phyloP scores from a whole-genome alignment of 768 basidiomycete species.

The Pleurotus djamor region DNA sequence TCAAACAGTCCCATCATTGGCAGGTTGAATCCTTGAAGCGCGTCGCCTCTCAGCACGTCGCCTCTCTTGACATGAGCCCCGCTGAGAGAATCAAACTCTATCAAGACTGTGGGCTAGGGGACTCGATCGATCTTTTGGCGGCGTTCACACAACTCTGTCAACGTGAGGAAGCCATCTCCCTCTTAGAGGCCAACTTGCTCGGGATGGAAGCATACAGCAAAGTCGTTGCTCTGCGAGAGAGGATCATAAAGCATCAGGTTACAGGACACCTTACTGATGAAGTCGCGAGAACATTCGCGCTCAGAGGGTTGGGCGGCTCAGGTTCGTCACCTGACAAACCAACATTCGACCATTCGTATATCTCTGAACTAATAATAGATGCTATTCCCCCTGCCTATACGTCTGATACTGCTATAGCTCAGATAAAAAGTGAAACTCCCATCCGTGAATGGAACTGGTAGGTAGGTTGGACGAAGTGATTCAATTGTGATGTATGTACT shows the following conservation, averaged over 20 bases:
- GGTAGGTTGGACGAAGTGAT: too few species aligned
- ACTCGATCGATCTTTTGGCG: neutral
- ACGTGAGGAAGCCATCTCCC: neutral
- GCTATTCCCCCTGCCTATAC: too few species aligned
- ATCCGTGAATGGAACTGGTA: too few species aligned
- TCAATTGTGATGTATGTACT: too few species aligned
- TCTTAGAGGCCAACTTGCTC: neutral
- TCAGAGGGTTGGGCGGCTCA: neutral
- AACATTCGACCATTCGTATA: too few species aligned
- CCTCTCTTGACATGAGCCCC: neutral
- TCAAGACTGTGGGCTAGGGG: neutral
- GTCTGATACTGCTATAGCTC: too few species aligned
- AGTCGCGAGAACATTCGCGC: neutral
- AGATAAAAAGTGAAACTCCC: too few species aligned
- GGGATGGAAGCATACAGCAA: conserved; percentile 4
- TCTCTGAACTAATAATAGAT: too few species aligned
- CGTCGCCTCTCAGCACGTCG: neutral
- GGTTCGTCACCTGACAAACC: neutral
- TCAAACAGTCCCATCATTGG: conserved; percentile 1
- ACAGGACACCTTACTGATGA: neutral
- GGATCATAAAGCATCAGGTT: neutral
- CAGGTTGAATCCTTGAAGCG: neutral
- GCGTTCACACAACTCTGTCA: neutral
- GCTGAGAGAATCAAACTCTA: neutral
- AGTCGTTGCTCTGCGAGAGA: neutral